Base-by-base conservation (phyloP, 2,329 filamentous ascomycete genomes). In the Sporothrix variecibatus region DNA sequence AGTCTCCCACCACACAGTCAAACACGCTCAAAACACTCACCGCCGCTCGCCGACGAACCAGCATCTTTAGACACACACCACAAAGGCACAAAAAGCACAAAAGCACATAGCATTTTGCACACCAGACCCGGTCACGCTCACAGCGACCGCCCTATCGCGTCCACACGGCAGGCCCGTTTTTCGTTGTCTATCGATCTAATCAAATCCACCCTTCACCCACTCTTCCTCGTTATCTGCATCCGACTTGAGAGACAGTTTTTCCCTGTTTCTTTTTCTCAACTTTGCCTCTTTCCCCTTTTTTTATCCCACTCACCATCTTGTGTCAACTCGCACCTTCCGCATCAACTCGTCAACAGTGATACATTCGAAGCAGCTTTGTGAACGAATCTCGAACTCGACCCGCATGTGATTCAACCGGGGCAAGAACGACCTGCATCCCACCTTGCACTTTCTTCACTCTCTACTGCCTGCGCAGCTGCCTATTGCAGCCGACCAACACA, bases 1-100 rank as follows among this genome's bases (percentile, higher is more conserved):
- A 51, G 53, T 53, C 69, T 46, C 65, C 43, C 43, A 17, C 17
- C 23, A 53, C 15, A 34, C 43, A 31, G 46, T 56, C 31, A 70
- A 70, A 70, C 67, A 28, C 28, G 46, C 67, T 60, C 69, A 62
- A 71, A 56, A 71, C 53, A 60, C 69, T 60, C 69, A 71, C 69
- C 51, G 38, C 69, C 53, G 53, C 38, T 58, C 69, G 38, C 38
- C 69, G 34, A 71, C 67, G 67, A 58, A 40, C 67, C 67, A 56
- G 43, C 49, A n/a, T 53, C 43, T 49, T 51, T 31, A 11, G 65
- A 68, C 65, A 34, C 58, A 64, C 62, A 62, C 58, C 53, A 26
- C 28, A 31, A 26, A 23, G 17, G 15, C 26, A 60, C n/a, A 23
- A 9, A 23, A 9, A 26, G n/a, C 60, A 40, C 56, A n/a, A 20